Conservation (phyloP, 257 asterid species). For the Nemophila menziesii region DNA sequence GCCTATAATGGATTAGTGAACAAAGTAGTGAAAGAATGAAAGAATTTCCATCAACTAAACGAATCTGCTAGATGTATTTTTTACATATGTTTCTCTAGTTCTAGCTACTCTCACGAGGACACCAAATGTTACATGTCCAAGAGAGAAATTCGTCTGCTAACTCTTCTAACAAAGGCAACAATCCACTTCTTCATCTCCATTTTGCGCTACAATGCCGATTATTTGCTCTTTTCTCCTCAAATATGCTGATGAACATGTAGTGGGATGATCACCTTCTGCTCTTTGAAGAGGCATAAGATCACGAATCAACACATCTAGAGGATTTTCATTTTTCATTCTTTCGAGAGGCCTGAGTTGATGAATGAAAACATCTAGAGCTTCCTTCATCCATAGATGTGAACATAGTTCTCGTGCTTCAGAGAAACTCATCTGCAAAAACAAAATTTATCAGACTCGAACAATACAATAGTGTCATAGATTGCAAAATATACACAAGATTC, state of each 20-base stretch:
- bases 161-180: slow-evolving; percentile 29
- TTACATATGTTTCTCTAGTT: too few species aligned
- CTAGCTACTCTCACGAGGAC: too few species aligned
- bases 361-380: slow-evolving; percentile 32
- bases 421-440: slow-evolving; percentile 43
- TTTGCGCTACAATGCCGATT: slow-evolving; percentile 24
- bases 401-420: slow-evolving; percentile 68
- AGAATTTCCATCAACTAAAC: too few species aligned
- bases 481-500: background rate
- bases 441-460: slow-evolving; percentile 14
- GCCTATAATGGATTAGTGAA: too few species aligned
- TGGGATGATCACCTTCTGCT: slow-evolving; percentile 6
- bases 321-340: slow-evolving; percentile 11
- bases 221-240: slow-evolving; percentile 32
- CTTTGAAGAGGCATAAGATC: slow-evolving; percentile 1
- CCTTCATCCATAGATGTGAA: slow-evolving; percentile 73
- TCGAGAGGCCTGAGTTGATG: background rate
- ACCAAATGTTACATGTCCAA: background rate
- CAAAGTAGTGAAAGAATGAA: too few species aligned
- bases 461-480: background rate
- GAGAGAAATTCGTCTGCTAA: slow-evolving; percentile 3
- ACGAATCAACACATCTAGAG: slow-evolving; percentile 8
- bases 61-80: too few species aligned
- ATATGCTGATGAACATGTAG: slow-evolving; percentile 18
- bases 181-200: slow-evolving; percentile 35